Base-by-base conservation (phyloP, 768 basidiomycete species). In the Mycena alexandri region DNA sequence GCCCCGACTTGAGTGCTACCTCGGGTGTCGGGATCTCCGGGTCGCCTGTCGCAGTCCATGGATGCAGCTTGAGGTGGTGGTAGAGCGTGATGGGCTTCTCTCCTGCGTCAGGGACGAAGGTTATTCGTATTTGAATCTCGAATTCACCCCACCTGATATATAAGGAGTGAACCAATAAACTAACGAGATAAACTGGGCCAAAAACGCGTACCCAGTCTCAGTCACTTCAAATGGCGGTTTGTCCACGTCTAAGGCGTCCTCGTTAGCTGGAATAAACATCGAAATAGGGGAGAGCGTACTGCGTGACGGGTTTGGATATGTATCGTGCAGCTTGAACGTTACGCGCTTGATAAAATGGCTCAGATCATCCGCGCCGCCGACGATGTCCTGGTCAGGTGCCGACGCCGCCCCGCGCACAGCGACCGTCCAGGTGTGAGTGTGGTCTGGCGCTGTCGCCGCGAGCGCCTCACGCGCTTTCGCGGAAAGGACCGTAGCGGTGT, bases 71-170 rank as follows among this genome's bases (percentile, higher is more conserved):
- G 75, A 99, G 90, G 74, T 97, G 93, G 79, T 99, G 98, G 69
- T 93, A 92, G 62, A 98, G 82, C 5, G 87, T 86, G 70, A 98
- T 83, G 19, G 94, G 87, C 76, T 99, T 99, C 78, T 99, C 98
- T 54, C 90, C 92, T 5, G 95, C 89, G 79, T 99, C 98, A 58
- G 87, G 79, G 36, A 95, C 84, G 80, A 99, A 98, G 54, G 90
- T 92, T 60, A 99, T 90, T 57, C 93, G 89, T 69, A 99, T 96
- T 74, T 92, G 89, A 69, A 99, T 92, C 75, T 98, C 95, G 80
- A 99, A 99, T 82, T 99, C 98, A 71, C 98, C 98, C 98, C 98
- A 99, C 53, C 93, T 94, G n/a, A n/a, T n/a, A 60, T 14, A 17
- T 17, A 22, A 16, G 53, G 34, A 36, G 25, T 44, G n/a, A 57